Conservation (phyloP, 2,329 filamentous ascomycete species). For the Calonectria pteridis region DNA sequence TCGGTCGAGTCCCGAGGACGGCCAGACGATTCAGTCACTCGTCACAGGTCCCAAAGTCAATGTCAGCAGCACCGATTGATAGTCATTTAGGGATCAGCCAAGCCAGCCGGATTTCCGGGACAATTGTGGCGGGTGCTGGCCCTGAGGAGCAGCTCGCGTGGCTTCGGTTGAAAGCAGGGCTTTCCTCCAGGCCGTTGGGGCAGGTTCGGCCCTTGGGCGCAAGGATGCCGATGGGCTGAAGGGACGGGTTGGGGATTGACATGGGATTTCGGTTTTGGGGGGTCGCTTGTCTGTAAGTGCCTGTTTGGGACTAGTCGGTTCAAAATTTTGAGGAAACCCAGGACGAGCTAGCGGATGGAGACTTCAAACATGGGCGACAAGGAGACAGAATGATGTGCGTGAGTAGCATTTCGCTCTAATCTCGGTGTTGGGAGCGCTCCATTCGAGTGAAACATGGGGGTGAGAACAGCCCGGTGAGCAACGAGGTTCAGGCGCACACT, state of each 20-base stretch:
- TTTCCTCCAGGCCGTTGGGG: slow-evolving; percentile 44
- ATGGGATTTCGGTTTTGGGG: background rate
- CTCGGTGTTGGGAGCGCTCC: slow-evolving; percentile 30
- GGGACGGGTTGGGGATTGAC: slow-evolving; percentile 31
- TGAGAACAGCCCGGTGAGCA: background rate
- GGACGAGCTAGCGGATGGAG: slow-evolving; percentile 36
- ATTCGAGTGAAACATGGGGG: slow-evolving; percentile 15
- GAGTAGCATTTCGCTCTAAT: slow-evolving; percentile 28
- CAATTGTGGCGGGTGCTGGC: slow-evolving; percentile 25
- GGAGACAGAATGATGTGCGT: background rate
- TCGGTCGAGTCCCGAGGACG: slow-evolving; percentile 44
- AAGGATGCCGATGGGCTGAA: slow-evolving; percentile 34
- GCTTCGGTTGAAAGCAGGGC: slow-evolving; percentile 41
- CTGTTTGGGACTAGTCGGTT: slow-evolving; percentile 27
- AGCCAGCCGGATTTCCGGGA: slow-evolving; percentile 1
- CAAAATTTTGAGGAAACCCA: slow-evolving; percentile 25
- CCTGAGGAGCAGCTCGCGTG: slow-evolving; percentile 27
- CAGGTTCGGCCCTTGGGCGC: slow-evolving; percentile 31
- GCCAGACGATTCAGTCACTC: slow-evolving; percentile 26
- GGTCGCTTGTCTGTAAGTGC: slow-evolving; percentile 17
- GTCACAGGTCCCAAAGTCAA: background rate
- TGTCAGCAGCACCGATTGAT: background rate
- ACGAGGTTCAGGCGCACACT: background rate
- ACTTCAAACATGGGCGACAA: slow-evolving; percentile 3
- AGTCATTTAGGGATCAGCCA: background rate